Conservation (phyloP, 495 filamentous ascomycete species). For the Parmelia sp. region DNA sequence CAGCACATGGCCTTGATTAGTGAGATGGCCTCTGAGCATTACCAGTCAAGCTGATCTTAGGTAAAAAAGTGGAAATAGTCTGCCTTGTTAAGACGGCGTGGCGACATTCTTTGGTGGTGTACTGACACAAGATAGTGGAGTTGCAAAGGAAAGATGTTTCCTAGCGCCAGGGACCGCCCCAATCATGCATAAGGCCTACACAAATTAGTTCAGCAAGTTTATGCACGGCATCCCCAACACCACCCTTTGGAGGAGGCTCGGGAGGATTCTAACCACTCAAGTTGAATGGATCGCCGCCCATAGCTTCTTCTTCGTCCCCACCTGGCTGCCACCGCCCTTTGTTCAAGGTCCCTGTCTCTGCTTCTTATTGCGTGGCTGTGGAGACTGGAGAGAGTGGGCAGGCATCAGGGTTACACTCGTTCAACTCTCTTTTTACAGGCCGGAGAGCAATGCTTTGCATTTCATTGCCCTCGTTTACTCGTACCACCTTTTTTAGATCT, state of each 20-base stretch:
- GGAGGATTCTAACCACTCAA: slow-evolving; percentile 3
- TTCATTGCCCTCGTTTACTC: neutral
- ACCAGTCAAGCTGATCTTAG: neutral
- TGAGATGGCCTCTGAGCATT: no score
- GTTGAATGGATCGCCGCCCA: slow-evolving; percentile 5
- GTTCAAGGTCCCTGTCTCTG: neutral
- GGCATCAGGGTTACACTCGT: neutral
- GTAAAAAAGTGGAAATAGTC: neutral
- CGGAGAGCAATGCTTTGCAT: neutral
- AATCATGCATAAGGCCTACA: slow-evolving; percentile 1
- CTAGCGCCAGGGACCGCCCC: slow-evolving; percentile 7
- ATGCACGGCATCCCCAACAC: slow-evolving; percentile 8
- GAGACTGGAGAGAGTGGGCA: neutral
- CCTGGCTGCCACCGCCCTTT: slow-evolving; percentile 7
- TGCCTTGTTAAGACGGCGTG: neutral
- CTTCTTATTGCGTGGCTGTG: neutral
- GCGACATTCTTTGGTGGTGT: neutral
- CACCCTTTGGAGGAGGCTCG: neutral
- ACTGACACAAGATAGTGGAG: neutral
- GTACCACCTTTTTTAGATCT: slow-evolving; percentile 3
- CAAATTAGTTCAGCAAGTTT: neutral
- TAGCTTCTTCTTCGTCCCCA: neutral
- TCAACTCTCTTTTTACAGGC: neutral
- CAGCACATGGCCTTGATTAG: neutral
- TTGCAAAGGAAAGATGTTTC: neutral